Conservation (phyloP, 2,329 filamentous ascomycete species). For the Emmonsia crescens region DNA sequence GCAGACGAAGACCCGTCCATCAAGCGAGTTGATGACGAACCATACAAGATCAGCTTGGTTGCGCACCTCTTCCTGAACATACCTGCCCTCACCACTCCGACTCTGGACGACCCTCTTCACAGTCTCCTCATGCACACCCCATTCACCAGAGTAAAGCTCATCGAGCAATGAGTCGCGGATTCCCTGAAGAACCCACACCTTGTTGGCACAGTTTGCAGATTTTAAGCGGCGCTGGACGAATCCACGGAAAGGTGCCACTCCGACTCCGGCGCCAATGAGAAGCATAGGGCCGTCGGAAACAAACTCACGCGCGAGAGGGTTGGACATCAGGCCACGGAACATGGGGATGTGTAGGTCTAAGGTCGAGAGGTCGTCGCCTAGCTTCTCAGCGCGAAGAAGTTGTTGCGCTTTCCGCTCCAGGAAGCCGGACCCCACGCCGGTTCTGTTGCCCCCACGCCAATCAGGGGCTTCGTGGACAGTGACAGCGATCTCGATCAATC, state of each 20-base stretch:
- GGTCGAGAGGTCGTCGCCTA: conserved; percentile 41
- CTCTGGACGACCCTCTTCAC: conserved; percentile 74
- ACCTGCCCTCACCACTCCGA: conserved; percentile 66
- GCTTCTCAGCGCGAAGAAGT: conserved; percentile 57
- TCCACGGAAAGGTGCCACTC: conserved; percentile 92
- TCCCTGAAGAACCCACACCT: conserved; percentile 93
- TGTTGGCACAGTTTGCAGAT: conserved; percentile 93
- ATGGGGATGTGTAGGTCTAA: conserved; percentile 74
- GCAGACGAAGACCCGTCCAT: conserved; percentile 92
- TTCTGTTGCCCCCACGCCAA: conserved; percentile 62
- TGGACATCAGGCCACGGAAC: conserved; percentile 97
- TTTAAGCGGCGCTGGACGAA: conserved; percentile 91
- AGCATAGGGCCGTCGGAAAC: conserved; percentile 94
- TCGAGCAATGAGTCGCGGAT: conserved; percentile 90
- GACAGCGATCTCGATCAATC: conserved; percentile 91
- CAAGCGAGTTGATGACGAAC: conserved; percentile 94
- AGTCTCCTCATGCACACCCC: conserved; percentile 83
- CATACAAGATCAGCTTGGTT: conserved; percentile 93
- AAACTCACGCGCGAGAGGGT: conserved; percentile 85
- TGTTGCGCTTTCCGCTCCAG: conserved; percentile 73
- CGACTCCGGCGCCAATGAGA: conserved; percentile 89
- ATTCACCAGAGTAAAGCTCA: conserved; percentile 92
- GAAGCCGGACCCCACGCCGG: conserved; percentile 85
- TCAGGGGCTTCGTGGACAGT: conserved; percentile 80
- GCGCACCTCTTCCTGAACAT: conserved; percentile 91